Evolutionary conservation across 2,329 filamentous ascomycete genomes (phyloP).

Genomic region (Sporothrix luriei): DNA sequence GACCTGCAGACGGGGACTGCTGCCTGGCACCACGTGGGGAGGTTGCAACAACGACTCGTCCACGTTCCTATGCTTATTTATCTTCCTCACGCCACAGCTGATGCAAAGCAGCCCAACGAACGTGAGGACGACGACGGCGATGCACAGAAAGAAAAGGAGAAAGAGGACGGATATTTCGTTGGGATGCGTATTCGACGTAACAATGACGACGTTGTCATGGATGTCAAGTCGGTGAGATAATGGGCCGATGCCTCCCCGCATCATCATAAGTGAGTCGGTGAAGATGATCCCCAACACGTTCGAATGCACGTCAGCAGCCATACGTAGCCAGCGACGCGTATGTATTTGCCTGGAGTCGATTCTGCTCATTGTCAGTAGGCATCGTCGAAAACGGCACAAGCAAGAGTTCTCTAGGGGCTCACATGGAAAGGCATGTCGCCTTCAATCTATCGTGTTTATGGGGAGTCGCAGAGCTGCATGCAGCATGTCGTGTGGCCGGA

Average conservation of each 20-base stretch:
- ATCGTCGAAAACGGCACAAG: neutral
- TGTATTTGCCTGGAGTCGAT: neutral
- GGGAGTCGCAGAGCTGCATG: neutral
- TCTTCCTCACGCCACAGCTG: neutral
- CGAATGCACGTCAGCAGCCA: neutral
- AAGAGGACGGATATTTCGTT: slow-evolving; percentile 19
- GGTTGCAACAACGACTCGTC: neutral
- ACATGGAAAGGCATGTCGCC: neutral
- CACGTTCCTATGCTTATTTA: neutral
- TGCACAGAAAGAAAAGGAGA: slow-evolving; percentile 9
- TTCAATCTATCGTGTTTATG: neutral
- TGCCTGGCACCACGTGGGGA: slow-evolving; percentile 12
- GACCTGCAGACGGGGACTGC: slow-evolving; percentile 9
- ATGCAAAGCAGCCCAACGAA: slow-evolving; percentile 22
- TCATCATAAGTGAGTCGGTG: neutral
- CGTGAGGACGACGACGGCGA: slow-evolving; percentile 25
- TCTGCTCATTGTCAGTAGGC: neutral
- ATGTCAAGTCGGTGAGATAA: neutral
- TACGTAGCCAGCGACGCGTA: neutral
- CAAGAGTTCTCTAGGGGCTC: neutral
- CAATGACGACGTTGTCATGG: slow-evolving; percentile 17
- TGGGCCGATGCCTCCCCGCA: neutral
- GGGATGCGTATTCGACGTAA: slow-evolving; percentile 26
- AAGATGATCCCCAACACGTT: neutral
- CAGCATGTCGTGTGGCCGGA: neutral